Conservation (phyloP, 306 rosid genomes). For the Echinosophora koreensis region DNA sequence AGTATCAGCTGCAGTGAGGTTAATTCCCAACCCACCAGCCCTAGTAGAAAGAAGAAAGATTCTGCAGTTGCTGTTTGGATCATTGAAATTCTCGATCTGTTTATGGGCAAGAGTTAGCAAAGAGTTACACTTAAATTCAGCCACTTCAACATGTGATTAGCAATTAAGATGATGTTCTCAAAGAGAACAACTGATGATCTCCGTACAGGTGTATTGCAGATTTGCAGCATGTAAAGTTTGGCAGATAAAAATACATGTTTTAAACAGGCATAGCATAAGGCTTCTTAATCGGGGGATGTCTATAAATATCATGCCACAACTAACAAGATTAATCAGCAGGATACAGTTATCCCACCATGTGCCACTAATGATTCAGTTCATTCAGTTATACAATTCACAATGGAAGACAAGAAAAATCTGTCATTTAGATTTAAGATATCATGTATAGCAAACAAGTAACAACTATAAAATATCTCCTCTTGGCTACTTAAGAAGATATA, state of each 20-base stretch:
- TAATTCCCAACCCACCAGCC: slow-evolving; percentile 98
- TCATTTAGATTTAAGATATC: background rate
- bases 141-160: background rate
- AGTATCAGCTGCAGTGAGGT: slow-evolving; percentile 98
- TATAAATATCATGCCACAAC: background rate
- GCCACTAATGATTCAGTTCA: background rate
- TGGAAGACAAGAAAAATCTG: background rate
- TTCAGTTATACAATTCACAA: background rate
- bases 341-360: background rate
- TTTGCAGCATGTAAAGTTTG: background rate
- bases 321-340: background rate
- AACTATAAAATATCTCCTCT: background rate
- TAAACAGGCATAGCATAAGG: background rate
- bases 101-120: slow-evolving; percentile 32
- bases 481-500: background rate
- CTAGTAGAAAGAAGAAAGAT: slow-evolving; percentile 90
- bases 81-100: slow-evolving; percentile 86
- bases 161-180: background rate
- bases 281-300: background rate
- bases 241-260: background rate
- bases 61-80: slow-evolving; percentile 65
- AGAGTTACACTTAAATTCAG: slow-evolving; percentile 28
- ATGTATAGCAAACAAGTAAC: background rate
- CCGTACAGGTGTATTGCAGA: slow-evolving; percentile 10
- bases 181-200: slow-evolving; percentile 3